A percentile compares a stretch with the other conserved stretches of the same genome.
Evolutionary conservation across 495 filamentous ascomycete species (phyloP).

Genomic region (Aspergillus mulundensis): DNA sequence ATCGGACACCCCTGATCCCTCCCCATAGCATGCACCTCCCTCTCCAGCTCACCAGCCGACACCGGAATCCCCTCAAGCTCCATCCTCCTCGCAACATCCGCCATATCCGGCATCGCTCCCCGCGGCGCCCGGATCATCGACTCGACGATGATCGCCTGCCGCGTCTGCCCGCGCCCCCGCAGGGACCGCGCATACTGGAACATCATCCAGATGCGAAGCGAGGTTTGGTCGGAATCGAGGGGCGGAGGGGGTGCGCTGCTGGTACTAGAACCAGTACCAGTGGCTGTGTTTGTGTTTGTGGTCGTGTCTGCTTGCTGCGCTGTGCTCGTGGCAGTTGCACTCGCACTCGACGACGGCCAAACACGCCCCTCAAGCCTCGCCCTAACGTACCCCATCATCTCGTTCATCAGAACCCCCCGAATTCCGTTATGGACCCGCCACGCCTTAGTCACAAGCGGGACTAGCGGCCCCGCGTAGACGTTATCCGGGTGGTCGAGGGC

Average conservation of each 20-base stretch:
- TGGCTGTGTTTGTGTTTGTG: background rate
- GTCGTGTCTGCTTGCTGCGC: too few relatives aligned
- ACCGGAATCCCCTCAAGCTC: background rate
- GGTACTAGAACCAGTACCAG: background rate
- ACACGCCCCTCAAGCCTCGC: background rate
- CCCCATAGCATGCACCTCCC: too few relatives aligned
- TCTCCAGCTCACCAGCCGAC: background rate
- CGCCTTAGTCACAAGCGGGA: constrained; percentile 14
- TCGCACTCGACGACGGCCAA: background rate
- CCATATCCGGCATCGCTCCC: background rate
- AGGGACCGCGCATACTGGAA: background rate
- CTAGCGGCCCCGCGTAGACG: constrained; percentile 31
- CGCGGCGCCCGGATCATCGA: background rate
- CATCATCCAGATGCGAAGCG: background rate
- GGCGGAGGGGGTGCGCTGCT: background rate
- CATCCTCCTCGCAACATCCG: background rate
- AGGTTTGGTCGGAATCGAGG: background rate
- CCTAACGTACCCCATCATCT: constrained; percentile 9
- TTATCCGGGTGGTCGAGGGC: constrained; percentile 28
- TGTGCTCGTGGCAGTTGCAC: background rate
- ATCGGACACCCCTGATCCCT: too few relatives aligned
- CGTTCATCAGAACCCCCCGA: constrained; percentile 9
- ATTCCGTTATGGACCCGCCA: constrained; percentile 24
- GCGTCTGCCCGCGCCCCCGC: background rate
- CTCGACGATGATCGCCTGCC: background rate